Base-by-base conservation (phyloP, 163 green algal species). In the Scenedesmus sp. region DNA sequence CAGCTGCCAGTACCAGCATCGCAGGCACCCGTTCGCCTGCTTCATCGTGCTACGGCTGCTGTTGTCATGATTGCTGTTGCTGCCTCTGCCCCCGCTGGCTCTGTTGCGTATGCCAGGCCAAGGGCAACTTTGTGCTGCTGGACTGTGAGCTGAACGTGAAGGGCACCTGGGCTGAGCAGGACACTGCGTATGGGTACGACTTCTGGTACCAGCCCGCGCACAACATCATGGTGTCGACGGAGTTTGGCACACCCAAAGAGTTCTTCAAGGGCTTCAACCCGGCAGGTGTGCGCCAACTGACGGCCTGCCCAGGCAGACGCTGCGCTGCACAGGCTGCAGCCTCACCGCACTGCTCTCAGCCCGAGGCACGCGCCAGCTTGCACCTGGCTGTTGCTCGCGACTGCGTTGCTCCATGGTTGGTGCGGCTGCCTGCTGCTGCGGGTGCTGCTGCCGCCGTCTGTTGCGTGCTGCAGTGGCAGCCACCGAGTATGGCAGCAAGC, bases 121-220 rank as follows among this genome's bases (percentile, higher is more conserved):
- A 95, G 43, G 96, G 96, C 61, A 92, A 93, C 26, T 98, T 98
- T 87, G 16, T 98, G 33, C 88, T 98, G n/a, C 91, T 98, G 26
- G 94, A 98, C 81, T 78, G 94, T 22, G 91, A 97, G 30, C 94
- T 98, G 59, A 95, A 96, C 89, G 91, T 93, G 40, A 97, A 97
- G 92, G 95, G 93, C 53, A 91, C 76, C n/a, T 98, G 96, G 96
- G 79, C 81, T 22, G 35, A 44, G 10, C 87, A 96, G 40, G 88
- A 95, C 12, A 94, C 92, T 0, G 53, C 93, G 16, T 98, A 93
- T 73, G 96, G 96, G 30, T 98, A 98, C 81, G 96, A 98, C 90
- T 98, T 97, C 84, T 98, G 96, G 95, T 98, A 98, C 93, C 97
- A 99, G 94, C 97, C 97, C 0, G 88, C 94, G 7, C 94, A 97